Evolutionary conservation across 2,329 filamentous ascomycete species (phyloP), one percentile per base, ranked within the genome.

Genomic region (Neophaeococcomyces mojaviensis): DNA sequence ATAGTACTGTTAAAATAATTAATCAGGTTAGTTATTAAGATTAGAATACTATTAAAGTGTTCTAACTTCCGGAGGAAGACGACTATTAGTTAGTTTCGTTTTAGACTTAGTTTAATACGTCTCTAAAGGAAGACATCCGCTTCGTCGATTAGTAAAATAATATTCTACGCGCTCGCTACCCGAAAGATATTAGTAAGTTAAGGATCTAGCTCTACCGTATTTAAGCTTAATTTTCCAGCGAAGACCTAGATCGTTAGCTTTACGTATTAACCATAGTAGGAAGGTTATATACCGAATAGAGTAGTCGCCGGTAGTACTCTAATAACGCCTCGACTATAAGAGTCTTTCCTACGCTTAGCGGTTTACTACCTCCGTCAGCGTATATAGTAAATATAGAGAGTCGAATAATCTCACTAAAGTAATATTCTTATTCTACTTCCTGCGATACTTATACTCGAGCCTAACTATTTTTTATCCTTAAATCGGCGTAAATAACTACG

Each of bases 321-420:
- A 81, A 80, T 15, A 81, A 79, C 52, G 74, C 79, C 61, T 84
- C 78, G 57, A 81, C 82, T 6, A 85, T 71, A 35, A 85, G 68
- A 1, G 82, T 86, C 63, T 86, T 86, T 48, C 82, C 82, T 3
- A 44, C 42, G 3, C 55, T 55, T 9, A 55, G 55, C 1, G 45
- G 45, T 13, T 53, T 55, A 35, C 40, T 33, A 18, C 20, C 6
- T 15, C 20, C 22, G 26, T 40, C 26, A 40, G 38, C 22, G 26
- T 28, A 26, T 15, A 28, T n/a, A 16, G 38, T 40, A n/a, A 31
- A 28, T 5, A 20, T 16, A n/a, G 10, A 40, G 9, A 40, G 15
- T 40, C 26, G 26, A 28, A 26, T 16, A 31, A 40, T 6, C 38
- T 28, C 15, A 40, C 38, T 40, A 18, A 31, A 40, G 38, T 26